These are phyloP conservation scores for Ceriops zippeliana DNA, from an alignment of 345 rosid genomes.

Conservation along the genomic window DNA sequence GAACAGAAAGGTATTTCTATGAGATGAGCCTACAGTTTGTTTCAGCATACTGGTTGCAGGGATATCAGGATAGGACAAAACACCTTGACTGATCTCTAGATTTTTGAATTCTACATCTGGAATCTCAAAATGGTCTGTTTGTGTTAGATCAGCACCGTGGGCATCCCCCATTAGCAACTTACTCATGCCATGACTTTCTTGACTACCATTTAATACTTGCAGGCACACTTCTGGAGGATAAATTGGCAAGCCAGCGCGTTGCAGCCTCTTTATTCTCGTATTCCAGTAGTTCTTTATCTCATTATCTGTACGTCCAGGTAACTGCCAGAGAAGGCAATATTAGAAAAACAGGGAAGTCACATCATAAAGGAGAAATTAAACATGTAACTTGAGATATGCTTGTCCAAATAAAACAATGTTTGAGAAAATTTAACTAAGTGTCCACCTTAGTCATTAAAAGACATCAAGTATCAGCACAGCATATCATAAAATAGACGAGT, in stretches of 20 bases:
- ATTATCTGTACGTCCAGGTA: slow-evolving; percentile 25
- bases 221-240: slow-evolving; percentile 11
- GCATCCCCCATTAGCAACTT: not conserved
- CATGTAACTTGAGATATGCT: not conserved
- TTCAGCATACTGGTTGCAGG: not conserved
- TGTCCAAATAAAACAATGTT: not conserved
- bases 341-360: not conserved
- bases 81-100: slow-evolving; percentile 7
- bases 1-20: not conserved
- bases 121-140: not conserved
- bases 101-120: slow-evolving; percentile 9
- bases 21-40: not conserved
- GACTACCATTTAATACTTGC: not conserved
- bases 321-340: not conserved
- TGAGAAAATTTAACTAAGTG: not conserved
- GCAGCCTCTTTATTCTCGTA: slow-evolving; percentile 16
- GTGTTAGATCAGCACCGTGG: not conserved
- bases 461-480: too few species aligned
- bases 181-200: not conserved
- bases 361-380: not conserved
- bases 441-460: too few species aligned
- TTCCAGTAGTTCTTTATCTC: slow-evolving; percentile 29
- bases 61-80: not conserved
- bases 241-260: slow-evolving; percentile 15
- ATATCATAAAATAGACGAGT: too few species aligned